A percentile compares a stretch with the other conserved stretches of the same genome.
These are phyloP conservation scores for Rhizophora apiculata DNA, from an alignment of 345 rosid genomes.

Conservation along the genomic window DNA sequence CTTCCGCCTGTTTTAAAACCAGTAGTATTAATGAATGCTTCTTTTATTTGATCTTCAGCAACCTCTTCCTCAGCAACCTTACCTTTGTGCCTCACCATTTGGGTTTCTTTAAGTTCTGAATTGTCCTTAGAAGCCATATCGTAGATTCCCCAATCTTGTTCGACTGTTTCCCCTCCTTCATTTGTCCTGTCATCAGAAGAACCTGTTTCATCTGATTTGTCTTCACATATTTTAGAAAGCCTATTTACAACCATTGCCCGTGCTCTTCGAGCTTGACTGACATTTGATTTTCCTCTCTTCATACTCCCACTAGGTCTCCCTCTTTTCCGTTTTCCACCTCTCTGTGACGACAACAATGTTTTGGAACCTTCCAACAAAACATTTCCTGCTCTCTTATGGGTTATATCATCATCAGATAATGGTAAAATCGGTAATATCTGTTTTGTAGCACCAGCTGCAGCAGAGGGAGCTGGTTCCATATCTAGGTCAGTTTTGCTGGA, in stretches of 20 bases:
- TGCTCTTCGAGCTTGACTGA: conserved; percentile 33
- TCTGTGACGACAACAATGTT: conserved; percentile 23
- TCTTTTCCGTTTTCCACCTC: conserved; percentile 43
- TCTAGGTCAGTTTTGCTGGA: conserved; percentile 42
- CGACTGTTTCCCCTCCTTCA: conserved; percentile 8
- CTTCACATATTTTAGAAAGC: conserved; percentile 49
- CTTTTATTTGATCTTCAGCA: conserved; percentile 15
- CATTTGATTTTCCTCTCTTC: conserved; percentile 39
- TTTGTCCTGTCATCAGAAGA: conserved; percentile 29
- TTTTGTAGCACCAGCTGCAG: conserved; percentile 13
- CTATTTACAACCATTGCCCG: conserved; percentile 45
- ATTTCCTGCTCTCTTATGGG: conserved; percentile 15
- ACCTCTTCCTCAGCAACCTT: conserved; percentile 27
- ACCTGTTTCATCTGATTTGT: conserved; percentile 48
- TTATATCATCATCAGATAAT: conserved; percentile 10
- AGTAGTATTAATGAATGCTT: background rate
- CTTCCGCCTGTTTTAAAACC: background rate
- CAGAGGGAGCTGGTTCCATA: conserved; percentile 24
- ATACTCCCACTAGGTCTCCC: conserved; percentile 45
- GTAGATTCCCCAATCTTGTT: conserved; percentile 11
- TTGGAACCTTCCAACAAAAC: conserved; percentile 8
- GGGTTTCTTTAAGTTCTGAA: conserved; percentile 11
- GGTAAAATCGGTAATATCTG: background rate
- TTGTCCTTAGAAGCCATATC: conserved; percentile 6
- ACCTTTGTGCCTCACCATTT: conserved; percentile 24